These are phyloP conservation scores for Tilletia indica DNA, from an alignment of 1,284 basidiomycete genomes.

Conservation along the genomic window DNA sequence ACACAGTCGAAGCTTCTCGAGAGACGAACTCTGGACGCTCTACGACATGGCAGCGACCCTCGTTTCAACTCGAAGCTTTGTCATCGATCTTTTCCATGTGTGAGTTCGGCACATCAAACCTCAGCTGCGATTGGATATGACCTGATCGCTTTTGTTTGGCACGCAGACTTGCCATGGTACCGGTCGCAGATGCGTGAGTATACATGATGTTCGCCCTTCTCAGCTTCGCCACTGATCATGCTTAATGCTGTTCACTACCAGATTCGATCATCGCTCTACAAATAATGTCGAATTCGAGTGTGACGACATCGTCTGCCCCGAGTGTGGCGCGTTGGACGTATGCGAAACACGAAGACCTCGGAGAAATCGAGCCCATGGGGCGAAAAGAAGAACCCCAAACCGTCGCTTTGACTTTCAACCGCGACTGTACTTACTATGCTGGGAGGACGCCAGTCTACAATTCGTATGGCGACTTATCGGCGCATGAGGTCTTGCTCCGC, in stretches of 20 bases:
- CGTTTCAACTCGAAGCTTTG: slow-evolving; percentile 47
- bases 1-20: neutral
- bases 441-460: neutral
- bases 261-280: slow-evolving; percentile 41
- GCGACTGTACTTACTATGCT: neutral
- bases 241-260: neutral
- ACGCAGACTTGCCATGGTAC: slow-evolving; percentile 6
- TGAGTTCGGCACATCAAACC: slow-evolving; percentile 14
- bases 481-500: neutral
- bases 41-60: slow-evolving; percentile 36
- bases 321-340: slow-evolving; percentile 31
- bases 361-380: neutral
- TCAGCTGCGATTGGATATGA: slow-evolving; percentile 22
- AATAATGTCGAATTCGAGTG: slow-evolving; percentile 45
- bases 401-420: neutral
- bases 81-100: slow-evolving; percentile 43
- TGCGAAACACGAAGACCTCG: slow-evolving; percentile 12
- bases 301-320: slow-evolving; percentile 45
- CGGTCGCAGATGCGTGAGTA: slow-evolving; percentile 29
- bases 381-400: neutral
- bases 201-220: neutral
- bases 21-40: slow-evolving; percentile 16
- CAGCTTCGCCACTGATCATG: neutral
- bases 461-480: neutral
- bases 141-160: slow-evolving; percentile 39